Evolutionary conservation across 2,329 filamentous ascomycete genomes (phyloP).

Genomic region (Pseudogymnoascus sp.): DNA sequence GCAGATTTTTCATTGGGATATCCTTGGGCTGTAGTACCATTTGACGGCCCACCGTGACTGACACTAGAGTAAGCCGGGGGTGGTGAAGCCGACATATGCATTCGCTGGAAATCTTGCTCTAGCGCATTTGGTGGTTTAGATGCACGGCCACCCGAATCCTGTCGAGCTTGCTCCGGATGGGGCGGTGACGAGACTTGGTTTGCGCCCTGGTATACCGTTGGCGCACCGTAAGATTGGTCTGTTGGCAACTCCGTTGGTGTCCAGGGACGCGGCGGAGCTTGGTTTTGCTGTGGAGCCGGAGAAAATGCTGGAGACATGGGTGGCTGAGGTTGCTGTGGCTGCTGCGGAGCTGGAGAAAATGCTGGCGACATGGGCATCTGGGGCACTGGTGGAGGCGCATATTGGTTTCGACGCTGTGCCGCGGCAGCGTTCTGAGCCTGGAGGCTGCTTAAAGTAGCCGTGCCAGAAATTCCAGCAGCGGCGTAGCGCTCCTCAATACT

Average conservation of each 20-base stretch:
- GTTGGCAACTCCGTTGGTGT: slow-evolving; percentile 89
- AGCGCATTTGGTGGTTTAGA: slow-evolving; percentile 59
- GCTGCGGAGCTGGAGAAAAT: slow-evolving; percentile 23
- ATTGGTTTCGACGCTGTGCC: slow-evolving; percentile 72
- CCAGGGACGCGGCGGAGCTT: slow-evolving; percentile 61
- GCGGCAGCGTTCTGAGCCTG: slow-evolving; percentile 69
- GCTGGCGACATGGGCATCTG: slow-evolving; percentile 29
- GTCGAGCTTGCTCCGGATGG: slow-evolving; percentile 33
- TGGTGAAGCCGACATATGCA: slow-evolving; percentile 73
- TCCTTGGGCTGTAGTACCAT: slow-evolving; percentile 39
- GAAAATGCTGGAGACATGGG: slow-evolving; percentile 25
- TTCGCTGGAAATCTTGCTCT: slow-evolving; percentile 76
- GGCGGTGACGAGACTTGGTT: slow-evolving; percentile 52
- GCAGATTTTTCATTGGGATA: slow-evolving; percentile 69
- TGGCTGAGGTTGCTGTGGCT: slow-evolving; percentile 30
- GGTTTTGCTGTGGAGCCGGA: slow-evolving; percentile 24
- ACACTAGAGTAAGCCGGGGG: slow-evolving; percentile 94
- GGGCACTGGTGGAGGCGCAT: slow-evolving; percentile 45
- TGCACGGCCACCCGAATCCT: slow-evolving; percentile 18
- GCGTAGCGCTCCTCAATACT: slow-evolving; percentile 90
- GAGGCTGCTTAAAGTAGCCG: slow-evolving; percentile 70
- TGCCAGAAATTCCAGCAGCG: slow-evolving; percentile 80
- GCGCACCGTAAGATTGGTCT: slow-evolving; percentile 78
- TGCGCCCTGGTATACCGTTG: slow-evolving; percentile 83
- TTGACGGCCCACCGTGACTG: slow-evolving; percentile 35